These are phyloP conservation scores for Daldinia childiae DNA, from an alignment of 495 filamentous ascomycete species.

Conservation along the genomic window DNA sequence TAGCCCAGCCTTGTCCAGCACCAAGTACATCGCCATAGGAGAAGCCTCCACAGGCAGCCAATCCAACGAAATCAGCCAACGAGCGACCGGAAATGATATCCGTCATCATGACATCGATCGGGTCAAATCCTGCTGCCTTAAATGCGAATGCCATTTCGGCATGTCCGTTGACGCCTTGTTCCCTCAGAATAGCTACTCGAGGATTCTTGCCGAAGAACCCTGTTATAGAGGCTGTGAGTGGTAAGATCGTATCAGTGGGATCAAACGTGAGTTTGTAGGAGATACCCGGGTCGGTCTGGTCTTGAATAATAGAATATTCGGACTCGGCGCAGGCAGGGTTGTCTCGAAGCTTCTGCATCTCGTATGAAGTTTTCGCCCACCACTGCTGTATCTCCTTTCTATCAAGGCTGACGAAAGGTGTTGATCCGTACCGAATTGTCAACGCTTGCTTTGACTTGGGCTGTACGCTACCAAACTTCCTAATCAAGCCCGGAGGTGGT, in stretches of 20 bases:
- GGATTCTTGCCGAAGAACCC: constrained; percentile 78
- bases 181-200: constrained; percentile 90
- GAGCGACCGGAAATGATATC: constrained; percentile 84
- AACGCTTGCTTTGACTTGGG: constrained; percentile 78
- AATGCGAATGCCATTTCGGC: constrained; percentile 98
- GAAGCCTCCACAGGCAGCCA: constrained; percentile 96
- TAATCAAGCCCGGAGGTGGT: constrained; percentile 80
- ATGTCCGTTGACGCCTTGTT: constrained; percentile 95
- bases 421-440: constrained; percentile 74
- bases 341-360: constrained; percentile 91
- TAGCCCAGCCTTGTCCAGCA: constrained; percentile 96
- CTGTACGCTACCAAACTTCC: constrained; percentile 79
- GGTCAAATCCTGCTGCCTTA: constrained; percentile 86
- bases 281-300: constrained; percentile 82
- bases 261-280: constrained; percentile 86
- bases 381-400: constrained; percentile 82
- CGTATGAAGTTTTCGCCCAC: constrained; percentile 88
- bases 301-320: constrained; percentile 81
- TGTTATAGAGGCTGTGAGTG: constrained; percentile 70
- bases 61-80: constrained; percentile 81
- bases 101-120: constrained; percentile 96
- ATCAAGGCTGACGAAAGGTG: constrained; percentile 71
- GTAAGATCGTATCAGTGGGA: constrained; percentile 77
- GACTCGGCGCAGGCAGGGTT: constrained; percentile 87
- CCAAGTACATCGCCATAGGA: constrained; percentile 97